Percentiles rank a stretch among this genome's conserved stretches.
Evolutionary conservation across 208 protist genomes (phyloP).

Genomic region (Wallacemonas rigidus): DNA sequence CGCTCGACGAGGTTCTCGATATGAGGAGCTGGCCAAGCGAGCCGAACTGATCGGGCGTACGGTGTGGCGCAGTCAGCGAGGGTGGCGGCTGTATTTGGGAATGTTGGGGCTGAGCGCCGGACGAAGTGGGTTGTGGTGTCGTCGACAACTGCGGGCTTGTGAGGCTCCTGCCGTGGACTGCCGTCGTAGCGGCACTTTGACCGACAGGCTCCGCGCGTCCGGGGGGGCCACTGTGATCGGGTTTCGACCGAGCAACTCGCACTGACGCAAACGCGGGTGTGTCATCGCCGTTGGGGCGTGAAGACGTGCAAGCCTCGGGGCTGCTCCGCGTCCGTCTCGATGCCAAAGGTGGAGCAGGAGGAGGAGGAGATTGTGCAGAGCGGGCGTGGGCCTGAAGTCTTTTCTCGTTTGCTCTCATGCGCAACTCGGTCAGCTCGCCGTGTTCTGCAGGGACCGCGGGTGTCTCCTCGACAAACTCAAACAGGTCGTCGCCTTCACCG

Average conservation of each 20-base stretch:
- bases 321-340: not conserved
- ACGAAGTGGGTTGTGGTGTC: no score
- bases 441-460: not conserved
- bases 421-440: not conserved
- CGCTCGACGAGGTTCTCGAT: not conserved
- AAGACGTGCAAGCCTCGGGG: not conserved
- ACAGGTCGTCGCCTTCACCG: not conserved
- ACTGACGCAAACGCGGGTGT: no score
- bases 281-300: no score
- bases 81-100: no score
- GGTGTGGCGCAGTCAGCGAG: no score
- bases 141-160: not conserved
- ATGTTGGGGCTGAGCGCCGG: no score
- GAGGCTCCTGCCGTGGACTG: not conserved
- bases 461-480: constrained; percentile 4
- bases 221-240: no score
- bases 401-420: not conserved
- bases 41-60: not conserved
- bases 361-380: no score
- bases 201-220: no score
- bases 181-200: not conserved
- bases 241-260: no score
- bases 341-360: not conserved
- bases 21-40: not conserved
- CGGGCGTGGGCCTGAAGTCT: not conserved